These are phyloP conservation scores for Skeletonema marinoi DNA, from an alignment of 108 stramenopile genomes.

Conservation along the genomic window DNA sequence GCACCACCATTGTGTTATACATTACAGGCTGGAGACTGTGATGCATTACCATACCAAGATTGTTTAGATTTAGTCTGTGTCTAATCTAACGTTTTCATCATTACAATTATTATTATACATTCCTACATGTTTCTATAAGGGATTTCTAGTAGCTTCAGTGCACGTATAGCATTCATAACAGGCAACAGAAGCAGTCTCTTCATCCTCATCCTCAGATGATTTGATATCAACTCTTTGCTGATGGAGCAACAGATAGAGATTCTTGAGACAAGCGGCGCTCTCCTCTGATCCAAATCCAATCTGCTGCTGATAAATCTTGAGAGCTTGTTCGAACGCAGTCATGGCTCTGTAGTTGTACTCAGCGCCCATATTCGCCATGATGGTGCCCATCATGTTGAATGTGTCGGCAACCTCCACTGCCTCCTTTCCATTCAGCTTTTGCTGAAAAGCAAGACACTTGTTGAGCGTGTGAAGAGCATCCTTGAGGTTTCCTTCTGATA, in stretches of 20 bases:
- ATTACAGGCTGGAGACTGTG: too few relatives aligned
- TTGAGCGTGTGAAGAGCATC: neutral
- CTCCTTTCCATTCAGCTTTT: neutral
- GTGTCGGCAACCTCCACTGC: neutral
- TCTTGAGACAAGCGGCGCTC: neutral
- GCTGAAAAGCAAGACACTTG: neutral
- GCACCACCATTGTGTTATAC: too few relatives aligned
- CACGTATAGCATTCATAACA: too few relatives aligned
- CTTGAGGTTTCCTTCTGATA: neutral
- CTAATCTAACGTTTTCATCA: too few relatives aligned
- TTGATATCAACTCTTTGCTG: neutral
- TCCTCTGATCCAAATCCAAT: neutral
- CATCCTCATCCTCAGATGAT: neutral
- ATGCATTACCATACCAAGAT: too few relatives aligned
- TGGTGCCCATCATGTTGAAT: neutral
- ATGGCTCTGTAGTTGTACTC: neutral
- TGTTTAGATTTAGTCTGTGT: too few relatives aligned
- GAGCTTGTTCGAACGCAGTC: neutral
- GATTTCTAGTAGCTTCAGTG: too few relatives aligned
- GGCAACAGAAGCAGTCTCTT: too few relatives aligned
- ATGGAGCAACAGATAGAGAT: neutral
- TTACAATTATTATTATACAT: too few relatives aligned
- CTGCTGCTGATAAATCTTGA: neutral
- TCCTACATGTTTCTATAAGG: too few relatives aligned
- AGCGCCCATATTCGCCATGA: neutral